Conservation (phyloP, 345 rosid species). For the Triadica sebifera region DNA sequence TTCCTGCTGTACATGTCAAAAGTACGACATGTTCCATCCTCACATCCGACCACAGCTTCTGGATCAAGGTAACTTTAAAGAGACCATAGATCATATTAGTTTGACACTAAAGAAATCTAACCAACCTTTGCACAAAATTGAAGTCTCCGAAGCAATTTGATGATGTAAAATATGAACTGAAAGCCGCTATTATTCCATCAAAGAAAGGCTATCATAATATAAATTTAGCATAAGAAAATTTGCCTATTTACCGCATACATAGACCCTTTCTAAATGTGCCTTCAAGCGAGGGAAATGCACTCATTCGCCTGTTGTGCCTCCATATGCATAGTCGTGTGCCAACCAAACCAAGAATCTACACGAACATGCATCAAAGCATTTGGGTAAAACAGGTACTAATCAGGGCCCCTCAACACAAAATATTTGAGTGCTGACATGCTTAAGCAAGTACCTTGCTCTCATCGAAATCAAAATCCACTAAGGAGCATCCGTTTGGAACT, state of each 20-base stretch:
- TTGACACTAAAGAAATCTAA: background rate
- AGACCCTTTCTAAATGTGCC: constrained; percentile 67
- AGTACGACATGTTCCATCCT: constrained; percentile 82
- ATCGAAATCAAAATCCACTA: constrained; percentile 88
- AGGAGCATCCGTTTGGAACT: constrained; percentile 46
- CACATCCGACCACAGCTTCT: constrained; percentile 91
- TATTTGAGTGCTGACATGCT: background rate
- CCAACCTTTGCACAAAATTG: background rate
- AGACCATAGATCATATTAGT: constrained; percentile 15
- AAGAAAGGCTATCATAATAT: background rate
- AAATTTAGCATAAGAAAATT: background rate
- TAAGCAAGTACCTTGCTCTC: constrained; percentile 72
- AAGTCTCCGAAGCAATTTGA: background rate
- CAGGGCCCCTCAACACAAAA: background rate
- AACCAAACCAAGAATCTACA: constrained; percentile 81
- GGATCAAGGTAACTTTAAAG: constrained; percentile 73
- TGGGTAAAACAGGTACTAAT: background rate
- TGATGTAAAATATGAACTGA: background rate
- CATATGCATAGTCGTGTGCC: constrained; percentile 81
- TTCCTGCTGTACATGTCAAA: constrained; percentile 90
- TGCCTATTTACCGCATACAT: constrained; percentile 71
- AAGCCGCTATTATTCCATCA: background rate
- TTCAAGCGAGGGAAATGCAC: constrained; percentile 69
- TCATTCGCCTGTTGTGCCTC: constrained; percentile 74
- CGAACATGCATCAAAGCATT: constrained; percentile 9